Evolutionary conservation across 805 yeast species (phyloP).

Genomic region (Groenewaldozyma tartarivorans): DNA sequence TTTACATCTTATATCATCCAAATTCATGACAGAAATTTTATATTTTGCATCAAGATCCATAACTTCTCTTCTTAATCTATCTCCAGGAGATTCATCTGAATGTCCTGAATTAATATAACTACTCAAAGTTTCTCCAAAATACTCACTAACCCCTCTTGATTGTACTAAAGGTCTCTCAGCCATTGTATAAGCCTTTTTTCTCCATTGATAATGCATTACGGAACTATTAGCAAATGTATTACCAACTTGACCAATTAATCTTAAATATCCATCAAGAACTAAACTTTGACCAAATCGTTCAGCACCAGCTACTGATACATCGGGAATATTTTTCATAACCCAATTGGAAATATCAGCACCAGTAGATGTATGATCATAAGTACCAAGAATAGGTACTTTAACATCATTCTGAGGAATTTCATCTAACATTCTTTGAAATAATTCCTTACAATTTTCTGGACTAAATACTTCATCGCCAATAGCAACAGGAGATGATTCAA

Average conservation of each 20-base stretch:
- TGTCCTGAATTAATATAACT: slow-evolving; percentile 20
- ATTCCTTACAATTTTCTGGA: slow-evolving; percentile 33
- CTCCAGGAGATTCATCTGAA: slow-evolving; percentile 42
- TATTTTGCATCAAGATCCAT: slow-evolving; percentile 48
- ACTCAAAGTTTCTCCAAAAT: slow-evolving; percentile 21
- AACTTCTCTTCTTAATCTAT: slow-evolving; percentile 48
- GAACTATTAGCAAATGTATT: slow-evolving; percentile 61
- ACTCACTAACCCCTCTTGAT: slow-evolving; percentile 21
- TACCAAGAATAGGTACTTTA: slow-evolving; percentile 61
- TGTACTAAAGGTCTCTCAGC: slow-evolving; percentile 30
- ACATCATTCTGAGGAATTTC: slow-evolving; percentile 45
- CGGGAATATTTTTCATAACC: slow-evolving; percentile 40
- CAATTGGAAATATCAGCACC: slow-evolving; percentile 56
- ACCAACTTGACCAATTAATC: slow-evolving; percentile 54
- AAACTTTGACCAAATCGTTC: slow-evolving; percentile 71
- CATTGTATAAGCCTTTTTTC: slow-evolving; percentile 51
- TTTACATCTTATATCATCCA: slow-evolving; percentile 61
- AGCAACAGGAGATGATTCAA: slow-evolving; percentile 12
- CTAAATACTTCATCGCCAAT: slow-evolving; percentile 27
- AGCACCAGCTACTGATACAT: slow-evolving; percentile 42
- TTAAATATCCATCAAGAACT: slow-evolving; percentile 47
- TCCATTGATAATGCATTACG: slow-evolving; percentile 74
- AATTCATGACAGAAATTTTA: slow-evolving; percentile 41
- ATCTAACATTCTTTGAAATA: slow-evolving; percentile 34
- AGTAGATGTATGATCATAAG: slow-evolving; percentile 50